Percentiles rank a stretch among this genome's conserved stretches.
phyloP scores from a whole-genome alignment of 306 rosid genomes.

The Vachellia collinsii region DNA sequence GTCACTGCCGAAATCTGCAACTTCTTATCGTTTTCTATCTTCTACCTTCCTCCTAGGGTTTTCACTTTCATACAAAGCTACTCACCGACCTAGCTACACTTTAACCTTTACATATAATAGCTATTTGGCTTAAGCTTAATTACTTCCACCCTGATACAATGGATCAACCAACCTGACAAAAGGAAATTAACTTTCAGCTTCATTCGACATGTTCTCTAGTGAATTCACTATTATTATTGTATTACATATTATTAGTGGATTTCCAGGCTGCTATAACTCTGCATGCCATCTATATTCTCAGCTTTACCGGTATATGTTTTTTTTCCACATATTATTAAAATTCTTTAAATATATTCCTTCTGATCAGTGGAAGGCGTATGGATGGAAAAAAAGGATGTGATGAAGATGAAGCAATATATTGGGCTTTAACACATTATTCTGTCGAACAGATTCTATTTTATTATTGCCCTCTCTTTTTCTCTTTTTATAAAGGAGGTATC shows the following conservation, averaged over 20 bases:
- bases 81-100: conserved; percentile 13
- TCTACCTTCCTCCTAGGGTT: conserved; percentile 41
- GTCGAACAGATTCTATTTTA: conserved; percentile 61
- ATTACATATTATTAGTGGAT: conserved; percentile 14
- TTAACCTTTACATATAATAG: no score
- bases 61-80: conserved; percentile 7
- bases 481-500: conserved; percentile 59
- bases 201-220: no score
- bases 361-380: conserved; percentile 44
- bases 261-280: conserved; percentile 32
- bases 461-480: conserved; percentile 50
- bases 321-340: background rate
- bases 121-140: no score
- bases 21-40: background rate
- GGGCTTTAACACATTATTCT: conserved; percentile 41
- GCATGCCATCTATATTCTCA: conserved; percentile 42
- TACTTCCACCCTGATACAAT: background rate
- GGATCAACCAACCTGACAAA: background rate
- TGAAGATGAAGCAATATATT: conserved; percentile 36
- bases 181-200: background rate
- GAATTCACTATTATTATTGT: no score
- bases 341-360: conserved; percentile 14
- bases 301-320: conserved; percentile 46
- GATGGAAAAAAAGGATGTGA: conserved; percentile 29
- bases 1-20: conserved; percentile 32